Evolutionary conservation across 2,329 filamentous ascomycete genomes (phyloP).

Genomic region (Dothidotthia symphoricarpi): DNA sequence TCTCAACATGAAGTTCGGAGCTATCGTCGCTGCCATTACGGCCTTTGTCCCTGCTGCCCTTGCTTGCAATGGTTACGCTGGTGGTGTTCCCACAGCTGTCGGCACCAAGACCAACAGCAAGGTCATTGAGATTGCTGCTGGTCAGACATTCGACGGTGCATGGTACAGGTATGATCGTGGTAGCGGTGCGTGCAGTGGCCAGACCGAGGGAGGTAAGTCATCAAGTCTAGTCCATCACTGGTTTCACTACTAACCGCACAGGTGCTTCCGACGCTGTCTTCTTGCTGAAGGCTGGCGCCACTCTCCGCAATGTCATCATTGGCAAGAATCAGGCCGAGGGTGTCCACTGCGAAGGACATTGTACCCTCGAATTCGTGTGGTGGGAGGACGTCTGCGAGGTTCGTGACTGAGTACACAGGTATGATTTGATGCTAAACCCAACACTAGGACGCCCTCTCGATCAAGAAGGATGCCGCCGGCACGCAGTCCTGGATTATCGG

Average conservation of each 20-base stretch:
- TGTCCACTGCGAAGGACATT: constrained; percentile 51
- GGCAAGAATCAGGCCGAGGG: constrained; percentile 53
- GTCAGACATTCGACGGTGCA: constrained; percentile 22
- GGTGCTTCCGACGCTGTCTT: constrained; percentile 50
- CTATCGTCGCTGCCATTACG: constrained; percentile 12
- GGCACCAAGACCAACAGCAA: constrained; percentile 29
- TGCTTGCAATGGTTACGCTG: constrained; percentile 27
- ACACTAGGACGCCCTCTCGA: constrained; percentile 37
- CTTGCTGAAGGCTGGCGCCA: constrained; percentile 50
- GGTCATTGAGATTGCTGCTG: constrained; percentile 25
- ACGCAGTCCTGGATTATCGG: constrained; percentile 41
- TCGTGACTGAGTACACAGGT: too few species aligned
- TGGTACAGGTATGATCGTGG: constrained; percentile 30
- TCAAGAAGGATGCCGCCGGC: constrained; percentile 32
- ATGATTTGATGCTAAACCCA: too few species aligned
- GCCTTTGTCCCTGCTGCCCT: constrained; percentile 22
- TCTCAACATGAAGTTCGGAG: constrained; percentile 17
- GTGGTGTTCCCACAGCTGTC: constrained; percentile 23
- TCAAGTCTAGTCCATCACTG: background rate
- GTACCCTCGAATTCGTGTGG: constrained; percentile 48
- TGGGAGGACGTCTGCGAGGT: constrained; percentile 45
- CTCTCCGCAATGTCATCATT: constrained; percentile 55
- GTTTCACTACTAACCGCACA: constrained; percentile 2
- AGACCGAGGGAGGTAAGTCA: constrained; percentile 19
- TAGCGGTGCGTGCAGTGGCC: constrained; percentile 24